Evolutionary conservation across 2,329 filamentous ascomycete species (phyloP), one percentile per base, ranked within the genome.

Genomic region (Davidsoniella virescens): DNA sequence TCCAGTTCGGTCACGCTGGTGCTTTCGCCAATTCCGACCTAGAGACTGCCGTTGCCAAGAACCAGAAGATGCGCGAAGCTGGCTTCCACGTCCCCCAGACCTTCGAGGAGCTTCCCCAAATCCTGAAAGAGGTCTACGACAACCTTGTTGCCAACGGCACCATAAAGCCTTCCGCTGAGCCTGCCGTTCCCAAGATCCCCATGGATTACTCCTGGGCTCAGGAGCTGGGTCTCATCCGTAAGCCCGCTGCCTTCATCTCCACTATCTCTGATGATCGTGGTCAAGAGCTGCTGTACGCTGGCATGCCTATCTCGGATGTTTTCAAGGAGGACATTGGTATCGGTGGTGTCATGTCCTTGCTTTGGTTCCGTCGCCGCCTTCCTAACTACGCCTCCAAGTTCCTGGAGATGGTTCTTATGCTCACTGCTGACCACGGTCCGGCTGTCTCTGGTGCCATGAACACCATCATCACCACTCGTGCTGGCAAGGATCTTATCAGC

Each of bases 361-460:
- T 98, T 60, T 98, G 92, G 92, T 98, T 98, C 87, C 90, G 92
- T 64, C 88, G 92, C 69, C 85, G 92, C 64, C 84, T 98, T 56
- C 92, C 92, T 56, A 74, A 83, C 64, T 96, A 95, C 67, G 92
- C 92, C 63, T 93, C 87, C 77, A 94, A 94, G 73, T 98, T 98
- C 78, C 73, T 98, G 60, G 92, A 98, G 77, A 98, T 98, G 92
- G 92, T 98, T 58, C 90, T 98, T 67, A 98, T 98, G 92, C 80
- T 98, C 64, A 98, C 92, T 64, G 92, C 92, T 61, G 92, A 98
- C 65, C 92, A 98, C 80, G 92, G 92, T 70, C 92, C 92, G 50
- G 92, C 92, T 61, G 92, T 98, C 60, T 98, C 92, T 60, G 92
- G 92, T 78, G 92, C 92, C 68, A 98, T 98, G 92, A 98, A 98